Percentiles rank a stretch among this genome's conserved stretches.
Evolutionary conservation across 2,329 filamentous ascomycete species (phyloP).

Genomic region (Ophiostoma sp.): DNA sequence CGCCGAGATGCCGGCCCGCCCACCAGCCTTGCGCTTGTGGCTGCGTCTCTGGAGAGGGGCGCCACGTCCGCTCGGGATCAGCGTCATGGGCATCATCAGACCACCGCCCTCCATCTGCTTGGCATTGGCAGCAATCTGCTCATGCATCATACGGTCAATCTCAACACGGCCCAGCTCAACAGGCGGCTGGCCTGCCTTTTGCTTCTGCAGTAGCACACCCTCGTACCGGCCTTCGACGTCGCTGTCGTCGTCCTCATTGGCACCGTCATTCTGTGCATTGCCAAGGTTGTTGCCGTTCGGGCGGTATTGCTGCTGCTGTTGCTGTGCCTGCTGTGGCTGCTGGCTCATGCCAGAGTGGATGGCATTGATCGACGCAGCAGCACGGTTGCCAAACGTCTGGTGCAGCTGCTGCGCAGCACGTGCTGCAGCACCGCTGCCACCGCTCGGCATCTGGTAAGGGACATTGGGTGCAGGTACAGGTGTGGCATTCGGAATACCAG

Average conservation of each 20-base stretch:
- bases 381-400: constrained; percentile 56
- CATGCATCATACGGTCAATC: constrained; percentile 65
- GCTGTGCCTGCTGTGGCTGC: constrained; percentile 26
- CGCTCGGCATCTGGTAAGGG: constrained; percentile 32
- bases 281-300: constrained; percentile 24
- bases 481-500: constrained; percentile 6
- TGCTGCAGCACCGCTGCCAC: constrained; percentile 42
- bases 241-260: constrained; percentile 57
- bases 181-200: constrained; percentile 48
- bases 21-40: constrained; percentile 22
- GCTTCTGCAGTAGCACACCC: constrained; percentile 55
- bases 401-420: constrained; percentile 55
- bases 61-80: constrained; percentile 37
- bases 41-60: constrained; percentile 24
- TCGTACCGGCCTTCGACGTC: constrained; percentile 62
- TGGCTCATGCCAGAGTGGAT: constrained; percentile 44
- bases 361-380: constrained; percentile 61
- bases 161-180: constrained; percentile 55
- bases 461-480: constrained; percentile 27
- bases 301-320: constrained; percentile 26
- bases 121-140: constrained; percentile 60
- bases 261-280: constrained; percentile 68
- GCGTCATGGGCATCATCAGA: constrained; percentile 65
- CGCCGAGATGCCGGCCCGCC: background rate
- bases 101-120: constrained; percentile 68